A percentile compares a stretch with the other conserved stretches of the same genome.
These are phyloP conservation scores for Cupressus sempervirens DNA, from an alignment of 75 land plant genomes.

Conservation along the genomic window DNA sequence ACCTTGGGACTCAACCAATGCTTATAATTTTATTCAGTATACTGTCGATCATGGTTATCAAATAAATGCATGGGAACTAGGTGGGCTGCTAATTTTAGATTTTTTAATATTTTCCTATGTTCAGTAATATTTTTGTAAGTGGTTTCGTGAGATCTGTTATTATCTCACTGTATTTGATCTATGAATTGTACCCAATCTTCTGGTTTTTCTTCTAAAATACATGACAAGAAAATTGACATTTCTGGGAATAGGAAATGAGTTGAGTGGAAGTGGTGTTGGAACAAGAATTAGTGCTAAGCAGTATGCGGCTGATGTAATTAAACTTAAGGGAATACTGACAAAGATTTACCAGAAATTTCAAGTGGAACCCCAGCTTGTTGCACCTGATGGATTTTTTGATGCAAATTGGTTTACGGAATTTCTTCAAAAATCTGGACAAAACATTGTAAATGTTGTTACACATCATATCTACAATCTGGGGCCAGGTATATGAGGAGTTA, in stretches of 20 bases:
- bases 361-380: constrained; percentile 47
- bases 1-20: constrained; percentile 68
- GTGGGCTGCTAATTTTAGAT: neutral
- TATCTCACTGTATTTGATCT: neutral
- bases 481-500: constrained; percentile 44
- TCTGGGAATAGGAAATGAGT: constrained; percentile 70
- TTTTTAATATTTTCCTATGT: neutral
- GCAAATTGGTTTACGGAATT: constrained; percentile 55
- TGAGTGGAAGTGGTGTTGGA: constrained; percentile 74
- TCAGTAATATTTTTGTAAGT: neutral
- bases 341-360: constrained; percentile 32
- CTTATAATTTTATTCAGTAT: constrained; percentile 48
- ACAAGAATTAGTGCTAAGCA: constrained; percentile 32
- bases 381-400: constrained; percentile 84
- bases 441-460: constrained; percentile 51
- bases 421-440: constrained; percentile 41
- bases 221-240: neutral
- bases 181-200: neutral
- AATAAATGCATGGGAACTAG: constrained; percentile 4
- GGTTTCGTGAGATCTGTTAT: neutral
- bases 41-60: constrained; percentile 52
- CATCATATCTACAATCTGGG: constrained; percentile 94
- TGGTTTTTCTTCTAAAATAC: neutral
- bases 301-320: constrained; percentile 60
- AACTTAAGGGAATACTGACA: constrained; percentile 38